A percentile compares a stretch with the other conserved stretches of the same genome.
Conservation (phyloP, 305 asterid species). For the Coffea humblotiana region DNA sequence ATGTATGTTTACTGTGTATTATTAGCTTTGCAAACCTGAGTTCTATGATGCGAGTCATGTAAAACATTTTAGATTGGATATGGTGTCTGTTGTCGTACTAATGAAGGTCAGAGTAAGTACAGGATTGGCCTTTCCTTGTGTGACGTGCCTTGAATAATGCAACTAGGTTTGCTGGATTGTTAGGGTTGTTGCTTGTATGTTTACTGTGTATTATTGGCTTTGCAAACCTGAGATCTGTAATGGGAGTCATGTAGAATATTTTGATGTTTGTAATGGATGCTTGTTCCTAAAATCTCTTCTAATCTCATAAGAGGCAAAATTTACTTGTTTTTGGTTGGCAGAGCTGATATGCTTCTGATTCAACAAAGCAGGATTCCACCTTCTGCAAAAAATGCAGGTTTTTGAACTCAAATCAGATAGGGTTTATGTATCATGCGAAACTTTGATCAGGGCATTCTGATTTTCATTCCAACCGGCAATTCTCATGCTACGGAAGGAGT, state of each 20-base stretch:
- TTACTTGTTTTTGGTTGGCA: not conserved
- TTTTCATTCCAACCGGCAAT: too few species aligned
- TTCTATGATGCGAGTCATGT: constrained; percentile 15
- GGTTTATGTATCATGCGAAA: not conserved
- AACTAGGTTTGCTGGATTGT: constrained; percentile 29
- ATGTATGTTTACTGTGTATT: constrained; percentile 10
- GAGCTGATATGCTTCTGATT: constrained; percentile 5
- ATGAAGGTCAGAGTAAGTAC: not conserved
- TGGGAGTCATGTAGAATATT: constrained; percentile 21
- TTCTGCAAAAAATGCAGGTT: not conserved
- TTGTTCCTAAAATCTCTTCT: not conserved
- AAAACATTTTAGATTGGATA: constrained; percentile 4
- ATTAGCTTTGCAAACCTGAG: constrained; percentile 4
- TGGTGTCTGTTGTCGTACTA: not conserved
- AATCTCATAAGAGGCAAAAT: not conserved
- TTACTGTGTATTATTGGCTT: constrained; percentile 10
- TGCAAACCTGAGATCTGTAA: constrained; percentile 2
- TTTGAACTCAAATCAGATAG: not conserved
- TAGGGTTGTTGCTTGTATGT: constrained; percentile 11
- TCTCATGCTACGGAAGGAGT: too few species aligned
- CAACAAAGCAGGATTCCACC: not conserved
- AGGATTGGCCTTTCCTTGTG: constrained; percentile 11
- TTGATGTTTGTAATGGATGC: constrained; percentile 14
- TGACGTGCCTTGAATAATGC: constrained; percentile 35
- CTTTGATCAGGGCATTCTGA: too few species aligned